A percentile compares a stretch with the other conserved stretches of the same genome.
Conservation (phyloP, 495 filamentous ascomycete species). For the Aspergillus saccharolyticus region DNA sequence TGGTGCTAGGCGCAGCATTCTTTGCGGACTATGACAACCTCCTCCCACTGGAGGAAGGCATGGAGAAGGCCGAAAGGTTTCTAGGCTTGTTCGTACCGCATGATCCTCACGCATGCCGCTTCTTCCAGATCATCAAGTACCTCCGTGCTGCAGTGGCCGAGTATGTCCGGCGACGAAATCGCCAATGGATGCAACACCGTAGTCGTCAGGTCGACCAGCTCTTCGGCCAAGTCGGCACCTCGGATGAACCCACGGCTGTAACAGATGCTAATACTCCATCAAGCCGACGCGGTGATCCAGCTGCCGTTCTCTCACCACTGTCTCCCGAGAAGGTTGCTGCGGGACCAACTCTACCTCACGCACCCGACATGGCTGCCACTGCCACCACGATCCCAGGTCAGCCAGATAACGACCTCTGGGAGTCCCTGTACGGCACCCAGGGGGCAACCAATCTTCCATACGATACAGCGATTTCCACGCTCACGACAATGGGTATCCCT, state of each 20-base stretch:
- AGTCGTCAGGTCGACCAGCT: constrained; percentile 38
- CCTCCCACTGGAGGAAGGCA: constrained; percentile 47
- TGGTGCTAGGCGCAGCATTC: constrained; percentile 64
- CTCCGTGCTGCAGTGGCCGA: constrained; percentile 53
- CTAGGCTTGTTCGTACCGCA: constrained; percentile 56
- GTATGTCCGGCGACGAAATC: constrained; percentile 35
- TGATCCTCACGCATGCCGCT: constrained; percentile 60
- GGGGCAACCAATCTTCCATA: constrained; percentile 26
- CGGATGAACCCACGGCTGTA: constrained; percentile 18
- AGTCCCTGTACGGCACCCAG: constrained; percentile 30
- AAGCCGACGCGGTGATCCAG: constrained; percentile 11
- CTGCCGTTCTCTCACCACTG: constrained; percentile 21
- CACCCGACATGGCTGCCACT: constrained; percentile 13
- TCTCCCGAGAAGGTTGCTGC: constrained; percentile 23
- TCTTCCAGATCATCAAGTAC: constrained; percentile 58
- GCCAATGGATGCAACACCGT: constrained; percentile 35
- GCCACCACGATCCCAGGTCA: constrained; percentile 9
- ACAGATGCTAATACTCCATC: constrained; percentile 12
- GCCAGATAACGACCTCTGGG: constrained; percentile 28
- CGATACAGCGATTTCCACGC: constrained; percentile 45
- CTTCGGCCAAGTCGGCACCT: constrained; percentile 32
- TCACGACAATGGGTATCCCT: constrained; percentile 44
- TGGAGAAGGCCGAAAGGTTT: constrained; percentile 55
- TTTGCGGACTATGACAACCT: constrained; percentile 61
- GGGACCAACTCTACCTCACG: constrained; percentile 11